Base-by-base conservation (phyloP, 1,139 yeast genomes). In the Pichia kudriavzevii region DNA sequence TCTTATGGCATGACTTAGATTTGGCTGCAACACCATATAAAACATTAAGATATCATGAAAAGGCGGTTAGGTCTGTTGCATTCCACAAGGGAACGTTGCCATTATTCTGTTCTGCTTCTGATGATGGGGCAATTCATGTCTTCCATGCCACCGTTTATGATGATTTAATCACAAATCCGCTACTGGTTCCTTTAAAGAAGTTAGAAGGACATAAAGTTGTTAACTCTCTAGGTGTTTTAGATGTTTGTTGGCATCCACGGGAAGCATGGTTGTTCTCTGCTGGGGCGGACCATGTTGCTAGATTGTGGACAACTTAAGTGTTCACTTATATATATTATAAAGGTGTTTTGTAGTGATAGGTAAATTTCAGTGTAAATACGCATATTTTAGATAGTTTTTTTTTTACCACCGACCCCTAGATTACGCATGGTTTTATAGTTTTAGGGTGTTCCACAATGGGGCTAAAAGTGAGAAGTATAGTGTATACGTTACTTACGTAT, bases 241-340 rank as follows among this genome's bases (percentile, higher is more conserved):
- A 79, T 56, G 72, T 82, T 38, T 73, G 74, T 36, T 91, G 99
- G 99, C 98, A 93, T 68, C 97, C 98, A 46, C 79, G 80, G 54
- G 97, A 93, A 61, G 96, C 98, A 1, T 91, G 99, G 99, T 67
- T 91, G 52, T 87, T 91, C 59, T 80, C 94, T 57, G 87, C 95
- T n/a, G 98, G 97, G 50, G 97, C 97, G 16, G 98, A 93, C 60
- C 88, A 94, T 42, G 79, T 91, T 35, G 97, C 96, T 14, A 78
- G 95, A 55, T 67, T 91, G 55, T 91, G 98, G 98, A 91, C 98
- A 26, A 83, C 95, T n/a, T 77, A 58, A 31, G 18, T n/a, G n/a
- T n/a, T n/a, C n/a, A n/a, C n/a, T n/a, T n/a, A n/a, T n/a, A n/a
- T n/a, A n/a, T n/a, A n/a, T n/a, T n/a, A n/a, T n/a, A n/a, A n/a